Conservation (phyloP, 495 filamentous ascomycete genomes). For the Penicillium argentinense region DNA sequence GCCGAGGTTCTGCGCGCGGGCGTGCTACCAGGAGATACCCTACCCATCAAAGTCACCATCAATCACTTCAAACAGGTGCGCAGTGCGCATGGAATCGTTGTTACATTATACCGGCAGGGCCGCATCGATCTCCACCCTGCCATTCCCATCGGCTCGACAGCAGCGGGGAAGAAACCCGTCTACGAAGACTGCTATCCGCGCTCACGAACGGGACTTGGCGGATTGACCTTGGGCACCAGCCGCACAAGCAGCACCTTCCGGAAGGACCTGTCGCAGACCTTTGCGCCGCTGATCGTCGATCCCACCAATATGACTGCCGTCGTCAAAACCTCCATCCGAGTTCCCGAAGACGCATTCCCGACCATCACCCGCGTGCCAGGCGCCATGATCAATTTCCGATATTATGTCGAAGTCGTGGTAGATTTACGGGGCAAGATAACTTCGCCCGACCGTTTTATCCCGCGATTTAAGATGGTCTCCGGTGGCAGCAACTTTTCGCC, state of each 20-base stretch:
- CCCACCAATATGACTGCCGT: slow-evolving; percentile 72
- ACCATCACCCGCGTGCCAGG: slow-evolving; percentile 88
- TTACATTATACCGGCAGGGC: slow-evolving; percentile 89
- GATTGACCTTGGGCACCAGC: slow-evolving; percentile 75
- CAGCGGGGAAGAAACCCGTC: slow-evolving; percentile 61
- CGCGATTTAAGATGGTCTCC: slow-evolving; percentile 55
- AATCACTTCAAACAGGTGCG: slow-evolving; percentile 84
- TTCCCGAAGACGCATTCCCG: slow-evolving; percentile 89
- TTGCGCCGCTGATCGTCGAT: slow-evolving; percentile 83
- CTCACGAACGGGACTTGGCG: slow-evolving; percentile 69
- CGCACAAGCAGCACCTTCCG: slow-evolving; percentile 85
- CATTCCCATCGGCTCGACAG: slow-evolving; percentile 58
- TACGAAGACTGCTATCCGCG: slow-evolving; percentile 85
- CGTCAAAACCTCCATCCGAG: slow-evolving; percentile 75
- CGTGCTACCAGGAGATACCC: slow-evolving; percentile 79
- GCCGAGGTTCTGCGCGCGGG: slow-evolving; percentile 80
- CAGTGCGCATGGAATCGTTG: slow-evolving; percentile 87
- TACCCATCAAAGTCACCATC: slow-evolving; percentile 77
- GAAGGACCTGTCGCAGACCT: slow-evolving; percentile 86
- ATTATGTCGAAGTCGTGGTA: slow-evolving; percentile 87
- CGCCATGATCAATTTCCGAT: slow-evolving; percentile 89
- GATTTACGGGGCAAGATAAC: slow-evolving; percentile 87
- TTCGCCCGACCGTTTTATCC: slow-evolving; percentile 62
- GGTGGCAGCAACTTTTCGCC: slow-evolving; percentile 45
- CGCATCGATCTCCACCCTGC: slow-evolving; percentile 85